phyloP scores from a whole-genome alignment of 345 rosid genomes.

The Lenwebbia sp. region DNA sequence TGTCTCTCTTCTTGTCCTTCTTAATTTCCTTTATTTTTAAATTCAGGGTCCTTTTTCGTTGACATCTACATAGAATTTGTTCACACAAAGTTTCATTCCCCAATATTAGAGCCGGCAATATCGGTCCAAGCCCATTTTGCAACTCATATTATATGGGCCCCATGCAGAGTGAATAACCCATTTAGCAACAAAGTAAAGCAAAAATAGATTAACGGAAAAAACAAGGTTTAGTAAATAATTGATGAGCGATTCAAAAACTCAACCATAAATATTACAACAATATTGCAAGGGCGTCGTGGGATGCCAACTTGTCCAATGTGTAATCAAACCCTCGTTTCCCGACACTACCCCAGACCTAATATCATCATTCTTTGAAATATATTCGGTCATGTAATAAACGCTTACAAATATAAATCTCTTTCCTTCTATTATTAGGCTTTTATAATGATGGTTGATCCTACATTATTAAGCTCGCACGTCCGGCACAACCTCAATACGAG shows the following conservation, averaged over 20 bases:
- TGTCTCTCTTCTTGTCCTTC: neutral
- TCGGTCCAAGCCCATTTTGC: no score
- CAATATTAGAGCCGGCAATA: no score
- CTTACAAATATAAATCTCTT: no score
- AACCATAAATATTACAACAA: no score
- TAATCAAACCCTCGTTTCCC: neutral
- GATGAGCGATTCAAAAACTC: no score
- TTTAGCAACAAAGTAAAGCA: neutral
- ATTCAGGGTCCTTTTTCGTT: neutral
- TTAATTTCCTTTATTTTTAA: neutral
- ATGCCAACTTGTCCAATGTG: neutral
- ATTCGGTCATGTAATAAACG: no score
- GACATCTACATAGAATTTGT: neutral
- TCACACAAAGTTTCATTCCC: neutral
- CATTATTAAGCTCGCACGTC: neutral
- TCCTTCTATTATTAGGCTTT: no score
- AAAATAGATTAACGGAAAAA: neutral
- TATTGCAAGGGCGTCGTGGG: neutral
- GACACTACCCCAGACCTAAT: neutral
- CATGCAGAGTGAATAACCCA: neutral
- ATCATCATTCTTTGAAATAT: neutral
- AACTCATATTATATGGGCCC: neutral
- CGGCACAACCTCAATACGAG: neutral
- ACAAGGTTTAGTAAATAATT: no score
- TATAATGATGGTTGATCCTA: neutral